Conservation (phyloP, 805 yeast genomes). For the Cyberlindnera bimundalis region DNA sequence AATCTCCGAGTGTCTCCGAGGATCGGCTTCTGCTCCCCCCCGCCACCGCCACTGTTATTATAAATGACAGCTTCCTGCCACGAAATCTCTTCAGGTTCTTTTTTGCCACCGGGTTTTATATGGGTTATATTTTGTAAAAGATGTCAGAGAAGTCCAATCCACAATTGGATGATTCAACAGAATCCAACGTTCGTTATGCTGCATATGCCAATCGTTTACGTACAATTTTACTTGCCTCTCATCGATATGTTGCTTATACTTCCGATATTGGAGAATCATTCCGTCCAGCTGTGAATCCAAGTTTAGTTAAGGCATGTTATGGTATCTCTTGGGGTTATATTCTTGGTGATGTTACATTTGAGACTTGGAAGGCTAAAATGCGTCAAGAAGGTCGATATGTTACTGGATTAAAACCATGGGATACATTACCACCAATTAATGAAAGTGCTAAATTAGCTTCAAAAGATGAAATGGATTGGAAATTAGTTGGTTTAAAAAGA, state of each 20-base stretch:
- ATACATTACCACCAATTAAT: conserved; percentile 41
- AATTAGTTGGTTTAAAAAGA: conserved; percentile 58
- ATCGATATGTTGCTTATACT: conserved; percentile 81
- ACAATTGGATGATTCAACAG: conserved; percentile 38
- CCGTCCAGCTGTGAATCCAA: conserved; percentile 75
- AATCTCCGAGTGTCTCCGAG: neutral
- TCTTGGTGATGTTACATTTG: conserved; percentile 69
- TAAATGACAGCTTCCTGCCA: no score
- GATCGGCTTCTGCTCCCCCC: no score
- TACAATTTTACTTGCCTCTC: conserved; percentile 69
- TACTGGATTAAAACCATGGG: conserved; percentile 69
- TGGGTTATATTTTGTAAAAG: no score
- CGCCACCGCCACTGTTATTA: no score
- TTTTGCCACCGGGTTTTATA: neutral
- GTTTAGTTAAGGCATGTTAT: conserved; percentile 60
- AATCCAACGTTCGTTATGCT: conserved; percentile 62
- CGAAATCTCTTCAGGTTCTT: no score
- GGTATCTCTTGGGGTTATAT: conserved; percentile 75
- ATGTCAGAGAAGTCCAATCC: conserved; percentile 18
- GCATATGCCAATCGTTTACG: conserved; percentile 77
- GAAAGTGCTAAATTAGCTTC: conserved; percentile 34
- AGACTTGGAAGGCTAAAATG: conserved; percentile 68
- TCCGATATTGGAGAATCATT: conserved; percentile 86
- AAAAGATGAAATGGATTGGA: conserved; percentile 57
- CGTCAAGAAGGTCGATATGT: conserved; percentile 60